Conservation (phyloP, 495 filamentous ascomycete genomes). For the Talaromyces stipitatus region DNA sequence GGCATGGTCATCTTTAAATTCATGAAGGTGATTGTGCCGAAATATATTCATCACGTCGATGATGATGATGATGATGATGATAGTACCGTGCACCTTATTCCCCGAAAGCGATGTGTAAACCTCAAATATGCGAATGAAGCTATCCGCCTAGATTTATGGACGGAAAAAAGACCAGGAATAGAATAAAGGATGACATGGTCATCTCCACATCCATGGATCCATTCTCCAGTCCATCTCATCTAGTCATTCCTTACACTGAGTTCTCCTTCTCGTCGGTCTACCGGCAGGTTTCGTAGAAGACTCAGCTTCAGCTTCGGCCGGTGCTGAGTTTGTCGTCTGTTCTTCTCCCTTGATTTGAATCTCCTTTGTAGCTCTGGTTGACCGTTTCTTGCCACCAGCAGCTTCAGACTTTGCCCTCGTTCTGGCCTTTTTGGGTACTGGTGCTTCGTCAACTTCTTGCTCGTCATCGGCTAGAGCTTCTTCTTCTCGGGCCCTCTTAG, state of each 20-base stretch:
- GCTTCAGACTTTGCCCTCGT: background rate
- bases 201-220: background rate
- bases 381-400: background rate
- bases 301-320: background rate
- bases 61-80: no score
- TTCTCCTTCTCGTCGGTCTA: background rate
- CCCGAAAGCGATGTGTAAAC: no score
- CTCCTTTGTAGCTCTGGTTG: background rate
- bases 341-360: background rate
- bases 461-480: no score
- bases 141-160: no score
- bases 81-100: no score
- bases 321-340: background rate
- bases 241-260: background rate
- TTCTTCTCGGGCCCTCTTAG: background rate
- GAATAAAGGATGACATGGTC: no score
- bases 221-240: no score
- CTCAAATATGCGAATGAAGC: no score
- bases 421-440: background rate
- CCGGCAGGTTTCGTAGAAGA: background rate
- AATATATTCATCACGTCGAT: no score
- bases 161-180: no score
- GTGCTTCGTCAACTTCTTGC: background rate
- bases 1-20: no score
- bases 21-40: no score